Evolutionary conservation across 2,329 filamentous ascomycete genomes (phyloP).

Genomic region (Fusarium concolor): DNA sequence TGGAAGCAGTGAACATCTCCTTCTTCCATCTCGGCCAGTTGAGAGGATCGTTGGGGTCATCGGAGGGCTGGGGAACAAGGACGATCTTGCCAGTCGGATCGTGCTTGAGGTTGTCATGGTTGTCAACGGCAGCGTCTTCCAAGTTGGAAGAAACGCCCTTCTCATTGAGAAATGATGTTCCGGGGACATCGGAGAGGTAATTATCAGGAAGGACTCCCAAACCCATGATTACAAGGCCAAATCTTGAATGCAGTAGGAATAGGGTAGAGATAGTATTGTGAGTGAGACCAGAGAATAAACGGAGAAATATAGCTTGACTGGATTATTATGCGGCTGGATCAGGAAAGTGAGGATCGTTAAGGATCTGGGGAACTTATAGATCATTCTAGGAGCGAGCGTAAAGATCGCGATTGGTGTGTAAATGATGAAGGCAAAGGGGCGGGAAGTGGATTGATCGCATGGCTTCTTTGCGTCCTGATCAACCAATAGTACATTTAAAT

Average conservation of each 20-base stretch:
- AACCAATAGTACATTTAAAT: not conserved
- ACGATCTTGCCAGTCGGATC: constrained; percentile 5
- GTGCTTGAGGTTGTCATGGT: not conserved
- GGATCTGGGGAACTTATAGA: not conserved
- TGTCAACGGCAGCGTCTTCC: accelerated
- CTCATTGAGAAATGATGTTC: not conserved
- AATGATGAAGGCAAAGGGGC: no score
- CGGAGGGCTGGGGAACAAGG: not conserved
- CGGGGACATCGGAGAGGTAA: not conserved
- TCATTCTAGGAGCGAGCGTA: no score
- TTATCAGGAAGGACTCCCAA: not conserved
- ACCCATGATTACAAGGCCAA: not conserved
- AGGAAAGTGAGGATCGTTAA: accelerated
- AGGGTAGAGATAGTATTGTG: not conserved
- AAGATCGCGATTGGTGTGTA: no score
- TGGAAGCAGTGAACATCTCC: not conserved
- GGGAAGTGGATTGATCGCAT: accelerated
- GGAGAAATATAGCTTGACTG: accelerated
- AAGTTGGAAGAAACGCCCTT: not conserved
- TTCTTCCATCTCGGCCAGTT: constrained; percentile 13
- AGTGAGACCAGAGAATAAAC: no score
- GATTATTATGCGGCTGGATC: not conserved
- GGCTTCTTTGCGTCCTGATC: accelerated
- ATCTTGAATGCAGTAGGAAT: not conserved
- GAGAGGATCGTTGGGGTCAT: constrained; percentile 1